A percentile compares a stretch with the other conserved stretches of the same genome.
These are phyloP conservation scores for Lipomyces yamadae DNA, from an alignment of 805 yeast genomes.

Conservation along the genomic window DNA sequence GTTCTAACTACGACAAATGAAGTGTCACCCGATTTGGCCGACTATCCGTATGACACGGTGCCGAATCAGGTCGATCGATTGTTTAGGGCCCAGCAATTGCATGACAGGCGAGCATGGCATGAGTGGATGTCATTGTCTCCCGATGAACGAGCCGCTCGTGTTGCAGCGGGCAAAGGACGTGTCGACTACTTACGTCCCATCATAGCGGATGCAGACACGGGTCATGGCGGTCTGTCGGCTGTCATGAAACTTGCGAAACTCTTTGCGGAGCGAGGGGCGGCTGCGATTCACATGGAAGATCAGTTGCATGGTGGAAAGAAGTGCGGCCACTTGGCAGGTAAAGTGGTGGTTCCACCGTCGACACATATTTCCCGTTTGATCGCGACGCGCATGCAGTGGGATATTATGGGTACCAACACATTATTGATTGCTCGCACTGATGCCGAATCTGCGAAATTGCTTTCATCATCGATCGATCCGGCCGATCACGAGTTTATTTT, in stretches of 20 bases:
- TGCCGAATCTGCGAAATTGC: slow-evolving; percentile 58
- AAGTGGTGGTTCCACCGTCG: slow-evolving; percentile 63
- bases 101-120: slow-evolving; percentile 57
- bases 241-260: slow-evolving; percentile 68
- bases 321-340: slow-evolving; percentile 68
- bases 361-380: slow-evolving; percentile 59
- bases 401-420: slow-evolving; percentile 63
- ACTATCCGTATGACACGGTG: slow-evolving; percentile 70
- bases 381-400: slow-evolving; percentile 69
- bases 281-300: slow-evolving; percentile 69
- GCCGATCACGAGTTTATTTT: slow-evolving; percentile 61
- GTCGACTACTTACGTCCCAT: slow-evolving; percentile 64
- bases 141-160: slow-evolving; percentile 40
- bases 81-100: slow-evolving; percentile 62
- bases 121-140: slow-evolving; percentile 46
- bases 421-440: slow-evolving; percentile 66
- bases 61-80: slow-evolving; percentile 68
- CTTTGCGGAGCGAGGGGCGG: slow-evolving; percentile 70
- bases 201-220: slow-evolving; percentile 70
- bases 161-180: slow-evolving; percentile 40
- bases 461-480: slow-evolving; percentile 59
- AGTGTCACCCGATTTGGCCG: slow-evolving; percentile 69
- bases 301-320: slow-evolving; percentile 69
- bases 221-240: slow-evolving; percentile 65
- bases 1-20: slow-evolving; percentile 64